These are phyloP conservation scores for Chlorophyllum brunneum DNA, from an alignment of 768 basidiomycete genomes.

Conservation along the genomic window DNA sequence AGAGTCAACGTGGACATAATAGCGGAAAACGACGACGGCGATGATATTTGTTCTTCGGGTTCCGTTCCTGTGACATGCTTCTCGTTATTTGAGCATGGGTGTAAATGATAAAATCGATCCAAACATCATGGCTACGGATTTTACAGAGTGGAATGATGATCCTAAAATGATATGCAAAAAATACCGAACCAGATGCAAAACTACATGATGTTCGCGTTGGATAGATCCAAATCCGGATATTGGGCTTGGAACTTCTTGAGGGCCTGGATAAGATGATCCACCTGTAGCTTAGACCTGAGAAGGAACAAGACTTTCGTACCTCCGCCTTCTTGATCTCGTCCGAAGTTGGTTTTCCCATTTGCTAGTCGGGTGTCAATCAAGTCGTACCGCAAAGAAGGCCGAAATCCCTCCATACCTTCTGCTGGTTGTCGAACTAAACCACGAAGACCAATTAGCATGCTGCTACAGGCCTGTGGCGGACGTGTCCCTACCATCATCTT, in stretches of 20 bases:
- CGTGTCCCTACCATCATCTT: conserved; percentile 93
- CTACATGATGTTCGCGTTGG: conserved; percentile 83
- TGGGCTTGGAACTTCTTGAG: conserved; percentile 84
- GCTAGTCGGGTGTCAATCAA: conserved; percentile 36
- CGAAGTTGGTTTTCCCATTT: conserved; percentile 94
- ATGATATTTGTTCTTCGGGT: conserved; percentile 15
- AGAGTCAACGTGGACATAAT: conserved; percentile 37
- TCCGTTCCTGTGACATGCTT: not conserved
- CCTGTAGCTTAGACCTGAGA: not conserved
- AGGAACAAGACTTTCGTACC: conserved; percentile 32
- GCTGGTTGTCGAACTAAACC: conserved; percentile 71
- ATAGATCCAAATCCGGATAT: conserved; percentile 95
- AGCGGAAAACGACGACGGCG: conserved; percentile 40
- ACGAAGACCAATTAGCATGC: conserved; percentile 2
- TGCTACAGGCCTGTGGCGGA: not conserved
- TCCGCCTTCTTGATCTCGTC: conserved; percentile 94
- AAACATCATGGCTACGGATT: too few relatives aligned
- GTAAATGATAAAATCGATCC: too few relatives aligned
- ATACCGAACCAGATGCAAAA: not conserved
- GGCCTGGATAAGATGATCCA: conserved; percentile 39
- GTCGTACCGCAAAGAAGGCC: not conserved
- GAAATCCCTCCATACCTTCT: conserved; percentile 43
- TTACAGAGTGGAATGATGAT: too few relatives aligned
- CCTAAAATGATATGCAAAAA: too few relatives aligned
- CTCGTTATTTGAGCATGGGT: too few relatives aligned